Base-by-base conservation (phyloP, 1,284 basidiomycete genomes). In the Sphagnurus paluster region DNA sequence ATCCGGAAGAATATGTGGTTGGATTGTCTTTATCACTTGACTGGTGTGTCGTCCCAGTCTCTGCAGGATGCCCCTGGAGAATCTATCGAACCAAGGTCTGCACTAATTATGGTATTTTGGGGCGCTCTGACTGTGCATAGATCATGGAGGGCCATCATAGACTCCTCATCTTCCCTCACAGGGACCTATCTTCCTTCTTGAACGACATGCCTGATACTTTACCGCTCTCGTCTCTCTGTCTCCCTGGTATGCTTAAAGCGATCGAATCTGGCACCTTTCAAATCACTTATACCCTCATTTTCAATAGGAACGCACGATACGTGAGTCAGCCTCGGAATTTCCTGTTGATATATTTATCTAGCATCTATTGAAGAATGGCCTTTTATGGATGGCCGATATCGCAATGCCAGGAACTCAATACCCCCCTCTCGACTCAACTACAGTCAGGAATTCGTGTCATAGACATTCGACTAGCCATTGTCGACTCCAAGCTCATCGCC, bases 381-480 rank as follows among this genome's bases (percentile, higher is more conserved):
- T 79, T 89, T 55, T 83, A 88, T 55, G 87, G 87, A 10, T 90
- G 86, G 83, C 87, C 87, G 1, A 69, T 90, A 30, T 82, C 84
- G 0, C 85, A 90, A 58, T 90, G 88, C 57, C 87, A 90, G 59
- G 74, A 73, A 19, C 62, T 63, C 13, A 58, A 62, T 2, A 82
- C 74, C 0, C 74, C 82, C 3, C 75, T 89, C 16, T 64, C 66
- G 16, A 60, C 66, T 23, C 88, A 90, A 62, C 71, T 91, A 8
- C 64, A 69, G 11, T 74, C 74, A 19, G 90, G 90, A 1, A 84
- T 94, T 47, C 83, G 92, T 4, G 77, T 90, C 42, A 60, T 94
- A 32, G 93, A 96, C 58, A 71, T 96, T 41, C 82, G 92, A 1
- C 78, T 95, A 7, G 75, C 87, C 10, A 78, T 89, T 36, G 71